Base-by-base conservation (phyloP, 768 basidiomycete genomes). In the Lactifluus volemus region DNA sequence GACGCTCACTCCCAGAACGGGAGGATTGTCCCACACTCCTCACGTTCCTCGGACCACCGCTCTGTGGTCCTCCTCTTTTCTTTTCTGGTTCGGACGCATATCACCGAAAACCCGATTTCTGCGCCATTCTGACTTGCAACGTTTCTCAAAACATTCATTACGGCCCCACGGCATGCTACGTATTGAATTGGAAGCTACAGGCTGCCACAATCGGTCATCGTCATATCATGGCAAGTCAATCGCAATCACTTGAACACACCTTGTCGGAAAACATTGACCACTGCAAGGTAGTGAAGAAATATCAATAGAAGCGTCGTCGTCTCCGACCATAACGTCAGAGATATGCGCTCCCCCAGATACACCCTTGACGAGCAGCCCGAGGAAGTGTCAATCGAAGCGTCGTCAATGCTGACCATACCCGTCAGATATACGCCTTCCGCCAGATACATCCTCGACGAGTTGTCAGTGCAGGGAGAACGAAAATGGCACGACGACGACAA, bases 401-500 rank as follows among this genome's bases (percentile, higher is more conserved):
- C 63, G n/a, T 54, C 63, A 12, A n/a, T 59, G 44, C 59, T 63
- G 6, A 58, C 55, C 30, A 17, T 32, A 55, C 56, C 25, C 54
- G 36, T 61, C 60, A 8, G 61, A 58, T 12, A 48, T 54, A 36
- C 61, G 56, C 10, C 50, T 55, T 4, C 41, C 58, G n/a, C 6
- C 39, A 4, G 38, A 49, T n/a, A 12, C 25, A 29, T 9, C 44
- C 12, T 17, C 51, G 12, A 25, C 25, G 25, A 25, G 25, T 25
- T 1, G 60, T 49, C 59, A 58, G 21, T 69, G 72, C 39, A 78
- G 79, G 58, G 70, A 81, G 14, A 81, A 81, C 15, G 73, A 75
- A 6, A 85, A 87, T 69, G 79, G 81, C 64, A 74, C 79, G 50
- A 73, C 74, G 39, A 76, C 84, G 42, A 79, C 81, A 4, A 25